phyloP scores from a whole-genome alignment of 2,329 filamentous ascomycete species.

The Phoma sp. region DNA sequence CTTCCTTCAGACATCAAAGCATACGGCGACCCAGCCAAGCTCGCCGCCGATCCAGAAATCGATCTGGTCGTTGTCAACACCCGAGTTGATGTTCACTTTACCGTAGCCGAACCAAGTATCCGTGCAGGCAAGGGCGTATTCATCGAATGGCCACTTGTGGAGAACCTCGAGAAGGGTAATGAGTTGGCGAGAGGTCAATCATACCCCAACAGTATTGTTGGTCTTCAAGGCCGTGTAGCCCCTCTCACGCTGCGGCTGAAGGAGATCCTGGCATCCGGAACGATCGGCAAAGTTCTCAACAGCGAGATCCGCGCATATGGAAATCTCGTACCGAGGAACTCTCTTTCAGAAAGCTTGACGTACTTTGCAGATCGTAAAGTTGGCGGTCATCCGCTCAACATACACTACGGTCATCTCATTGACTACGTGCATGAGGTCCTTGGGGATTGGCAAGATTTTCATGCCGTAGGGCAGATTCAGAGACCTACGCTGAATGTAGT shows the following conservation, averaged over 20 bases:
- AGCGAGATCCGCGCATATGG: conserved; percentile 22
- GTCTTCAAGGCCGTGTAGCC: conserved; percentile 52
- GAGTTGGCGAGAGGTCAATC: conserved; percentile 44
- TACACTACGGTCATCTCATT: conserved; percentile 28
- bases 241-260: conserved; percentile 49
- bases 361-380: conserved; percentile 26
- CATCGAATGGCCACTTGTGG: conserved; percentile 58
- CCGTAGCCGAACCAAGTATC: conserved; percentile 55
- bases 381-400: conserved; percentile 26
- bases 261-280: conserved; percentile 46
- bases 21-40: conserved; percentile 51
- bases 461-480: conserved; percentile 26
- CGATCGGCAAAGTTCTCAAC: conserved; percentile 51
- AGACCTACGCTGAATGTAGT: conserved; percentile 18
- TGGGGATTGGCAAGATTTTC: conserved; percentile 21
- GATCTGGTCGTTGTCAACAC: conserved; percentile 59
- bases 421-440: conserved; percentile 29
- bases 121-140: conserved; percentile 60
- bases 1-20: conserved; percentile 50
- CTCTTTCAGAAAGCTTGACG: conserved; percentile 17
- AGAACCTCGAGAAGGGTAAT: conserved; percentile 44
- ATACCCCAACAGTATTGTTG: conserved; percentile 43
- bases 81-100: conserved; percentile 60
- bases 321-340: conserved; percentile 16
- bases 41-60: conserved; percentile 47